Base-by-base conservation (phyloP, 257 asterid genomes). In the Fraxinus anomala region DNA sequence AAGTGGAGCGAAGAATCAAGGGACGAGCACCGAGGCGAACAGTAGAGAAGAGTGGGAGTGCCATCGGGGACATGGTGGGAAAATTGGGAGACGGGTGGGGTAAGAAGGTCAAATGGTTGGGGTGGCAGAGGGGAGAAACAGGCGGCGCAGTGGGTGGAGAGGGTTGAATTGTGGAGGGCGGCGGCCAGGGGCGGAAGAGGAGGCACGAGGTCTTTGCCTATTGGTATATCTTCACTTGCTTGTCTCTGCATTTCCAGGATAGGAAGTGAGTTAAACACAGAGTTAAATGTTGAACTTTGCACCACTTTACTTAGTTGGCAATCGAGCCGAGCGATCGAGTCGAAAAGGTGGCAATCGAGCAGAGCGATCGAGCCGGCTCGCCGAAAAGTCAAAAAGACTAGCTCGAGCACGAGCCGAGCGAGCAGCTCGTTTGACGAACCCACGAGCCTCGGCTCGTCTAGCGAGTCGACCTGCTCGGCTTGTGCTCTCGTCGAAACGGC, bases 71-170 rank as follows among this genome's bases (percentile, higher is more conserved):
- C 80, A 79, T 68, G 78, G 14, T 17, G 28, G 75, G 72, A 8
- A 31, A 65, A 73, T 7, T 47, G 63, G 37, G 79, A 79, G 65
- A 26, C 74, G 49, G 65, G 3, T 28, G 80, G 82, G 77, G 74
- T 17, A 73, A 39, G 30, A 51, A 76, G 85, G 44, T 84, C 26
- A 42, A 76, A 72, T 10, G 77, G 82, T 4, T 72, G 75, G 61
- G 77, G 34, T 26, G 90, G 83, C 37, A 94, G 91, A 59, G 85
- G 75, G 3, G 83, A 73, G 34, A 89, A 90, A 82, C 97, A 94
- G 84, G 92, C 88, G 82, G 96, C 85, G 87, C 98, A 94, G 84
- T 86, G 87, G 81, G 93, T 76, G 73, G 66, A 31, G 76, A 91
- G 80, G 76, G 85, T 79, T 76, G 90, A 78, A 79, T 85, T 81